Evolutionary conservation across 2,329 filamentous ascomycete species (phyloP).

Genomic region (Trichoderma sp.): DNA sequence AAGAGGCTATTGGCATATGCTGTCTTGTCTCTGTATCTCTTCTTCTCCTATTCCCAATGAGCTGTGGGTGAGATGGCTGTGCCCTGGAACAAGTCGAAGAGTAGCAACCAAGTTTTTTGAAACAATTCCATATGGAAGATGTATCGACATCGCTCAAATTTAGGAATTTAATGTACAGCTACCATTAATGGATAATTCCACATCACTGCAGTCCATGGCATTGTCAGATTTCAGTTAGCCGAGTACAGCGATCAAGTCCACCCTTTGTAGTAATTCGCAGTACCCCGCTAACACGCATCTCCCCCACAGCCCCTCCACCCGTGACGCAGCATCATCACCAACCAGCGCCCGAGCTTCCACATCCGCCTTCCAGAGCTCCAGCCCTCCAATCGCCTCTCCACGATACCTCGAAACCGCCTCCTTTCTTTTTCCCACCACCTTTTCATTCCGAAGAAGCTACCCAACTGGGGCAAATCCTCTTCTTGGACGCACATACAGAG

Average conservation of each 20-base stretch:
- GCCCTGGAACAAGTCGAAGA: not conserved
- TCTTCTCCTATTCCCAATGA: too few species aligned
- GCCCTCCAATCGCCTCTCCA: not conserved
- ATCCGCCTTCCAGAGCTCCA: conserved; percentile 24
- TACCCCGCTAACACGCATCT: conserved; percentile 1
- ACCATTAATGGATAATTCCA: not conserved
- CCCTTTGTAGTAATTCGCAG: not conserved
- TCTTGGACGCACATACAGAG: not conserved
- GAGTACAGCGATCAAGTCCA: not conserved
- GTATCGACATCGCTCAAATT: rapidly evolving
- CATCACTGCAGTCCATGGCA: not conserved
- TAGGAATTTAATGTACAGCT: not conserved
- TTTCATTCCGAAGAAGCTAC: not conserved
- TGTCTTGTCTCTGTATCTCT: too few species aligned
- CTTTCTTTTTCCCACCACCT: not conserved
- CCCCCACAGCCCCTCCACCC: conserved; percentile 37
- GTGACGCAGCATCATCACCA: conserved; percentile 41
- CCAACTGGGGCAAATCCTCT: too few species aligned
- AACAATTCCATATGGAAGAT: not conserved
- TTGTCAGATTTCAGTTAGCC: not conserved
- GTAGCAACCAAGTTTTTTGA: not conserved
- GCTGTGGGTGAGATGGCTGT: not conserved
- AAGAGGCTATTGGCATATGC: too few species aligned
- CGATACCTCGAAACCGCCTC: not conserved
- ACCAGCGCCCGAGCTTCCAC: conserved; percentile 24